phyloP scores from a whole-genome alignment of 192 early-diverging fungal genomes.

The Phycomyces nitens region DNA sequence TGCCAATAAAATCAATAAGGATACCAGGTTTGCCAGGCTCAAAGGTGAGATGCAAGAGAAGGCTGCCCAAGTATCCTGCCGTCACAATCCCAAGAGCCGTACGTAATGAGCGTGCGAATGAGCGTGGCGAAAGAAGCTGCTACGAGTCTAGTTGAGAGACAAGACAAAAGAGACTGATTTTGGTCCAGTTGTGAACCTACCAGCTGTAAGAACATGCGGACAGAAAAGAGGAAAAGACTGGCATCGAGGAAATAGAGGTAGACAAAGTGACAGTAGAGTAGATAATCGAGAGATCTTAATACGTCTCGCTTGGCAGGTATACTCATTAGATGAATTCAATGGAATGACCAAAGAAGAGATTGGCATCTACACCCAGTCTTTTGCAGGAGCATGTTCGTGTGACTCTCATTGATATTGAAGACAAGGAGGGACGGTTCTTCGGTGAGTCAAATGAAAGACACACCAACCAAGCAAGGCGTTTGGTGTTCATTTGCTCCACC shows the following conservation, averaged over 20 bases:
- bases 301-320: constrained; percentile 29
- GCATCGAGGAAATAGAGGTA: constrained; percentile 34
- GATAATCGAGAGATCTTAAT: constrained; percentile 30
- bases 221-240: constrained; percentile 22
- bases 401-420: no score
- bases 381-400: no score
- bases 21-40: constrained; percentile 25
- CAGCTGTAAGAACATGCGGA: constrained; percentile 29
- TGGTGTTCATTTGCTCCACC: no score
- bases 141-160: not conserved
- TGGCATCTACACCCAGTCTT: no score
- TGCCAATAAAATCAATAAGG: constrained; percentile 34
- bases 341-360: no score
- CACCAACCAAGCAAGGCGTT: no score
- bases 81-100: constrained; percentile 25
- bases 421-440: no score
- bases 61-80: constrained; percentile 16
- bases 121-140: constrained; percentile 31
- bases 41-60: constrained; percentile 15
- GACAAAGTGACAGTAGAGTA: constrained; percentile 33
- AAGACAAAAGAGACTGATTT: not conserved
- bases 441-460: no score
- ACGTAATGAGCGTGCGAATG: constrained; percentile 20
- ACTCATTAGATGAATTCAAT: constrained; percentile 10
- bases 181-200: constrained; percentile 5